Percentiles rank a stretch among this genome's conserved stretches.
phyloP scores from a whole-genome alignment of 2,329 filamentous ascomycete genomes.

The Passalora sequoiae region DNA sequence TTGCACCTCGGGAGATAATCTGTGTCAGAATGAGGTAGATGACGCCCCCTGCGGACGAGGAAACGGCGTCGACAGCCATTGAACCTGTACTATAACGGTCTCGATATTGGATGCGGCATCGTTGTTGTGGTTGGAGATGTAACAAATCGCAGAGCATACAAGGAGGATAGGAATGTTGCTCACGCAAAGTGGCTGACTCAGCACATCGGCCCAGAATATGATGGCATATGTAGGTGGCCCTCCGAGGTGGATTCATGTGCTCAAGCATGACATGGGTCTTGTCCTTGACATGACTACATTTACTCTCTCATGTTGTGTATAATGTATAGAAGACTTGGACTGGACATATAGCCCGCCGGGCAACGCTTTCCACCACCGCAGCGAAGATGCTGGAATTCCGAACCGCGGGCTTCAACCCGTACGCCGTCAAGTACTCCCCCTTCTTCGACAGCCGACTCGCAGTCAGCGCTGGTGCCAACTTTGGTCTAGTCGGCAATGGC shows the following conservation, averaged over 20 bases:
- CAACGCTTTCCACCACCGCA: background rate
- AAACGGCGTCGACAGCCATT: slow-evolving; percentile 33
- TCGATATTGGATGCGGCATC: too few species aligned
- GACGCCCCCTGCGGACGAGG: slow-evolving; percentile 61
- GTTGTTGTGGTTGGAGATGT: too few species aligned
- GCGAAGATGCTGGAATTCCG: slow-evolving; percentile 81
- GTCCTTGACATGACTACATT: background rate
- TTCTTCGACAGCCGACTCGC: slow-evolving; percentile 95
- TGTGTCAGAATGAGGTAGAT: slow-evolving; percentile 85
- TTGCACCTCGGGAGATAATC: slow-evolving; percentile 77
- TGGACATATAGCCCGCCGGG: slow-evolving; percentile 2
- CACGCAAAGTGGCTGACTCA: too few species aligned
- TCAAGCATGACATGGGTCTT: background rate
- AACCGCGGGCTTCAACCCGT: slow-evolving; percentile 90
- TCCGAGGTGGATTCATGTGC: background rate
- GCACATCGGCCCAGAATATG: too few species aligned
- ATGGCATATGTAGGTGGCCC: too few species aligned
- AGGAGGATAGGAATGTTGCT: too few species aligned
- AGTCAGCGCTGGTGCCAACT: slow-evolving; percentile 87
- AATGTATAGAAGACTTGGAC: slow-evolving; percentile 4
- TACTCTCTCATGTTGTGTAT: background rate
- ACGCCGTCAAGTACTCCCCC: slow-evolving; percentile 95
- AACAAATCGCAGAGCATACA: too few species aligned
- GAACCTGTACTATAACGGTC: too few species aligned
- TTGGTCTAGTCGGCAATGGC: slow-evolving; percentile 94